These are phyloP conservation scores for Athelia sp. DNA, from an alignment of 1,284 basidiomycete genomes.

Conservation along the genomic window DNA sequence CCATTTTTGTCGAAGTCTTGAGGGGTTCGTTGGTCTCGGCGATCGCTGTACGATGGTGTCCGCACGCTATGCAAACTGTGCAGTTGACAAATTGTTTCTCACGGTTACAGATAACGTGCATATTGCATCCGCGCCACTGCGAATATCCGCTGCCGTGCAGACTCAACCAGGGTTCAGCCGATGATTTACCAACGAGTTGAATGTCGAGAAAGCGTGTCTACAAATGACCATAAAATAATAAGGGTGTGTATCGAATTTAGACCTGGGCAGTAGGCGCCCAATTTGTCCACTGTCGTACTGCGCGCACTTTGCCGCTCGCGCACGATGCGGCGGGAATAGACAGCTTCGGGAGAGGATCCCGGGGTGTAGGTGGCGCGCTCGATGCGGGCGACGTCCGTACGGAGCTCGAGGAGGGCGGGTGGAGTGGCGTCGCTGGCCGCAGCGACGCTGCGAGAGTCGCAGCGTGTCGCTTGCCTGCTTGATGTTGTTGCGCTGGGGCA, in stretches of 20 bases:
- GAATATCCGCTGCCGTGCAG: too few relatives aligned
- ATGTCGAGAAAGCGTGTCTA: too few relatives aligned
- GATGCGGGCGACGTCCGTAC: constrained; percentile 44
- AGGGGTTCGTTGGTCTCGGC: constrained; percentile 36
- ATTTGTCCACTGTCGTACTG: constrained; percentile 40
- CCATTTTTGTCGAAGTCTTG: constrained; percentile 66
- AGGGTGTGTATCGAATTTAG: constrained; percentile 17
- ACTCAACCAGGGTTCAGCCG: too few relatives aligned
- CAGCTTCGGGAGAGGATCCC: constrained; percentile 19
- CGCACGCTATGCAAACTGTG: neutral
- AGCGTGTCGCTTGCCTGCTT: constrained; percentile 17
- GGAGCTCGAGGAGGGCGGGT: constrained; percentile 31
- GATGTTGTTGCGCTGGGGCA: constrained; percentile 17
- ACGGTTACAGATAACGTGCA: constrained; percentile 9
- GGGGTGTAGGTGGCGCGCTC: constrained; percentile 26
- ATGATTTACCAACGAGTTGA: too few relatives aligned
- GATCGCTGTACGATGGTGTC: constrained; percentile 14
- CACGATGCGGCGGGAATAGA: constrained; percentile 10
- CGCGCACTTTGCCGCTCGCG: constrained; percentile 38
- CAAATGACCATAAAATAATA: constrained; percentile 15
- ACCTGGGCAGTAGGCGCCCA: constrained; percentile 32
- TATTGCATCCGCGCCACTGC: neutral
- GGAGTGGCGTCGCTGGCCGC: constrained; percentile 21
- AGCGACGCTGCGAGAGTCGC: constrained; percentile 24
- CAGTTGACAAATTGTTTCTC: constrained; percentile 1